phyloP scores from a whole-genome alignment of 225 moss, liverwort and hornwort species.

The Takakia lepidozioides region DNA sequence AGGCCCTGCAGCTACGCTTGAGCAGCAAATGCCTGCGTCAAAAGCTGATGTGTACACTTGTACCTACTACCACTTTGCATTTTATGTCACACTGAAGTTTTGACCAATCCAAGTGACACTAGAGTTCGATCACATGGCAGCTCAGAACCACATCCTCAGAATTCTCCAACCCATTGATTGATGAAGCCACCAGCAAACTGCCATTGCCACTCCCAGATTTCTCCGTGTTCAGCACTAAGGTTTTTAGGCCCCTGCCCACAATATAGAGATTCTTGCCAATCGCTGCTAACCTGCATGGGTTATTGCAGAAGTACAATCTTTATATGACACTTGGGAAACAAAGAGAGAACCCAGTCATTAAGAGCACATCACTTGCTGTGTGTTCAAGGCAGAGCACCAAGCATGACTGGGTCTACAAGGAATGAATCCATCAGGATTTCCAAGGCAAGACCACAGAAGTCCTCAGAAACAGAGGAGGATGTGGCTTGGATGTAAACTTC shows the following conservation, averaged over 20 bases:
- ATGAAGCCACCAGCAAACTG: slow-evolving; percentile 34
- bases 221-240: slow-evolving; percentile 29
- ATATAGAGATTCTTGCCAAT: slow-evolving; percentile 40
- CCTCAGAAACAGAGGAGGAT: too few relatives aligned
- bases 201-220: slow-evolving; percentile 11
- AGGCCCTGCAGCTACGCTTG: too few relatives aligned
- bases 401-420: too few relatives aligned
- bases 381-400: too few relatives aligned
- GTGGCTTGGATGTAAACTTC: too few relatives aligned
- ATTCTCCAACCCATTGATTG: slow-evolving; percentile 22
- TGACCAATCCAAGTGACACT: background rate
- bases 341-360: too few relatives aligned
- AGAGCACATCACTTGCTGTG: too few relatives aligned
- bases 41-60: background rate
- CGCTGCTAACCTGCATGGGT: slow-evolving; percentile 30
- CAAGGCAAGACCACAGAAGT: too few relatives aligned
- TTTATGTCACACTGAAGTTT: background rate
- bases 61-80: background rate
- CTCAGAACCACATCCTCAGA: slow-evolving; percentile 31
- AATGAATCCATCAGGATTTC: too few relatives aligned
- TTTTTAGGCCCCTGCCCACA: slow-evolving; percentile 47
- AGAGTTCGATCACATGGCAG: slow-evolving; percentile 53
- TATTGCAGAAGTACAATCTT: background rate
- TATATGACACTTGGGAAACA: too few relatives aligned
- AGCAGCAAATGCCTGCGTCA: too few relatives aligned